A percentile compares a stretch with the other conserved stretches of the same genome.
Evolutionary conservation across 1,284 basidiomycete genomes (phyloP).

Genomic region (Rhodotorula sp.): DNA sequence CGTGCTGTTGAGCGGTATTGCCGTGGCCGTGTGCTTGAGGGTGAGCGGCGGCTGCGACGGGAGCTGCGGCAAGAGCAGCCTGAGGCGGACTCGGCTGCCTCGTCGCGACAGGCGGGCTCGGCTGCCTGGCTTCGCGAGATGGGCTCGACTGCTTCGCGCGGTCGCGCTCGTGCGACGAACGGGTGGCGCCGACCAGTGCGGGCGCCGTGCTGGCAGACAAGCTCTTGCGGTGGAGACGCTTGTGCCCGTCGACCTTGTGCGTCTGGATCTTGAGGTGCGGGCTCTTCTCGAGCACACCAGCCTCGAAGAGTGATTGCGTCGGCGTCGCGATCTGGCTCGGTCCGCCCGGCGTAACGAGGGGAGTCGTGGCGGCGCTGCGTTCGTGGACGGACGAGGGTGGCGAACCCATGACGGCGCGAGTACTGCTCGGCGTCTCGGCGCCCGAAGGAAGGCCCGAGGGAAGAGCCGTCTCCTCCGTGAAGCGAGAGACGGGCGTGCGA

Average conservation of each 20-base stretch:
- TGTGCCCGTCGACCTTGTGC: slow-evolving; percentile 22
- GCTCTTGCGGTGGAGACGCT: slow-evolving; percentile 33
- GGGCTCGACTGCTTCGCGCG: background rate
- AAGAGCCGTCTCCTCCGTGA: slow-evolving; percentile 7
- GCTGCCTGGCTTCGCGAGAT: too few relatives aligned
- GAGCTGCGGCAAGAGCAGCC: too few relatives aligned
- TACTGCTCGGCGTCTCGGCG: slow-evolving; percentile 6
- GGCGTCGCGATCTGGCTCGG: background rate
- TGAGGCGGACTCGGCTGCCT: too few relatives aligned
- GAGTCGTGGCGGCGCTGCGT: background rate
- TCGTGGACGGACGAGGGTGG: background rate
- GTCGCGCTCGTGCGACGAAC: background rate
- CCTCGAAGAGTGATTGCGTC: slow-evolving; percentile 3
- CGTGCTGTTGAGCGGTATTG: background rate
- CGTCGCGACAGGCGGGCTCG: too few relatives aligned
- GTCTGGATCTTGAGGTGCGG: slow-evolving; percentile 39
- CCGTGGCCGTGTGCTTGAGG: background rate
- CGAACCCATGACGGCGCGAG: slow-evolving; percentile 12
- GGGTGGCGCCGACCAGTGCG: background rate
- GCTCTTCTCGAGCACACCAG: slow-evolving; percentile 20
- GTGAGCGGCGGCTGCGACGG: too few relatives aligned
- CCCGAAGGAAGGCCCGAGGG: background rate
- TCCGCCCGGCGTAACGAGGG: background rate
- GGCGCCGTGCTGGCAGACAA: slow-evolving; percentile 2
- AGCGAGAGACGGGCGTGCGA: slow-evolving; percentile 18